phyloP scores from a whole-genome alignment of 305 asterid species.

The Nicotiana rustica region DNA sequence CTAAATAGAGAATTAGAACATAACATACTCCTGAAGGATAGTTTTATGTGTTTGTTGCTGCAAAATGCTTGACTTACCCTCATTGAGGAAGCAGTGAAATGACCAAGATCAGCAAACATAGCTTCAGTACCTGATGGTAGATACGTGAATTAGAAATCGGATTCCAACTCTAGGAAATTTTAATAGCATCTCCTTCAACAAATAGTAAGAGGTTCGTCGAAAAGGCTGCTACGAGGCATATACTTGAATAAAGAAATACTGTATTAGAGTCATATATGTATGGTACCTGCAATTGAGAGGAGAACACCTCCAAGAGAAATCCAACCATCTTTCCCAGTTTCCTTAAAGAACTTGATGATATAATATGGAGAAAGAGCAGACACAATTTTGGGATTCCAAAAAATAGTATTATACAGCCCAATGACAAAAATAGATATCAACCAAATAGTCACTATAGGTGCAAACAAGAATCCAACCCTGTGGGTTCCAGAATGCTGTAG shows the following conservation, averaged over 20 bases:
- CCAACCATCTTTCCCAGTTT: constrained; percentile 95
- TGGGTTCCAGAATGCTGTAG: constrained; percentile 96
- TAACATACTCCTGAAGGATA: constrained; percentile 21
- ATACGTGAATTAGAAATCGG: constrained; percentile 35
- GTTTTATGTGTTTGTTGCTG: constrained; percentile 28
- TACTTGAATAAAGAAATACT: constrained; percentile 24
- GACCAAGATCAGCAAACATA: constrained; percentile 69
- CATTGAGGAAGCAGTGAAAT: constrained; percentile 55
- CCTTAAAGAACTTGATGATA: constrained; percentile 66
- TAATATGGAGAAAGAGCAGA: constrained; percentile 93
- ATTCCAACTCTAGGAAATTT: constrained; percentile 11
- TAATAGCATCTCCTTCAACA: constrained; percentile 12
- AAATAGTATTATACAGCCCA: constrained; percentile 79
- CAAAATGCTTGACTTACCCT: constrained; percentile 44
- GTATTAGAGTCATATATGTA: not conserved
- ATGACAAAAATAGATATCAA: constrained; percentile 73
- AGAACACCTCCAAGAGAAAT: constrained; percentile 96
- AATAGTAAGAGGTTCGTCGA: not conserved
- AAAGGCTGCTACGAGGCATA: not conserved
- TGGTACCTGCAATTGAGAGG: constrained; percentile 84
- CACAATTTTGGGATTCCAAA: constrained; percentile 86
- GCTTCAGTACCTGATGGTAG: constrained; percentile 62
- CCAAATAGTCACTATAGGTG: constrained; percentile 92
- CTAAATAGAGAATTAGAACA: constrained; percentile 15
- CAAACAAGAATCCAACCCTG: constrained; percentile 90